Evolutionary conservation across 192 early-diverging fungal genomes (phyloP), one percentile per base, ranked within the genome.

Genomic region (Gorgonomyces haynaldii): DNA sequence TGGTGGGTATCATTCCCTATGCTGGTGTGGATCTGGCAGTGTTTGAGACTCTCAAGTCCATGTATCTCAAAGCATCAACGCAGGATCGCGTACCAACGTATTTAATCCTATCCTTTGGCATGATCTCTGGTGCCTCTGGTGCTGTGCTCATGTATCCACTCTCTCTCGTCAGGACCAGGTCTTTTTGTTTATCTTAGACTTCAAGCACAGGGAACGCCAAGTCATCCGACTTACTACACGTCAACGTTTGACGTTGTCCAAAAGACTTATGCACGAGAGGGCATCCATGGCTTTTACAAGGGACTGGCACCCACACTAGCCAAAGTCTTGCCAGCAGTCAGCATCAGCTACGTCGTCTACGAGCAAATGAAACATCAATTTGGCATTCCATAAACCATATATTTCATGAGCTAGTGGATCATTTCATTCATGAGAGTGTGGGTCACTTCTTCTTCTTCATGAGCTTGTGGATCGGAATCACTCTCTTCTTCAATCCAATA

Each of bases 1-100:
- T 86, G 1, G 46, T 86, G 0, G 84, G 84, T n/a, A 76, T 86
- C 31, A 77, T 86, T 26, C 84, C 82, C 12, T 86, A 84, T 61
- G 77, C 79, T 22, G 84, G 82, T 4, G 67, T 84, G 42, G 82
- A 86, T 50, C 61, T 86, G 51, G 72, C 67, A 10, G 72, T 82
- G 16, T 86, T 78, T 61, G 84, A 86, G 52, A 81, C 79, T 1
- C 65, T 86, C 6, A 84, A 83, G 12, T 83, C 75, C 46, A 55
- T 72, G 39, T 61, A 60, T 38, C 53, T 68, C 27, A 45, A 61
- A 36, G 46, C 58, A 49, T n/a, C n/a, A n/a, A n/a, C 3, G 35
- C 27, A 5, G 60, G 57, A 54, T 40, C 15, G 45, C 37, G n/a
- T 7, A 25, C 37, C 15, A n/a, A 65, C 71, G 12, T 58, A 69